Evolutionary conservation across 495 filamentous ascomycete genomes (phyloP).

Genomic region (Oleoguttula mirabilis): DNA sequence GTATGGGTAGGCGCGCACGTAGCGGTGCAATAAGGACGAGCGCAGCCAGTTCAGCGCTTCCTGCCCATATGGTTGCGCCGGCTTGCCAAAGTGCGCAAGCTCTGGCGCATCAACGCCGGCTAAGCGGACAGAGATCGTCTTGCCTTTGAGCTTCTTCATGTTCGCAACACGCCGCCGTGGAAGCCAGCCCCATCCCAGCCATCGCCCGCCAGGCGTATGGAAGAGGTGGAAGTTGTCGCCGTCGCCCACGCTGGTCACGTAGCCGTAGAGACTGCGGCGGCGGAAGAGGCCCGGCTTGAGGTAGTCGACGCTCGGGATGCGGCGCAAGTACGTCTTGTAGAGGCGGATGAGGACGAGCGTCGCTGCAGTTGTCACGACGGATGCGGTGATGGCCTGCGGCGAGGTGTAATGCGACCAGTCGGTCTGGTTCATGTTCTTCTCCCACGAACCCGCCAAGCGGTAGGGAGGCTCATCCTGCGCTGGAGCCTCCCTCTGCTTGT

Average conservation of each 20-base stretch:
- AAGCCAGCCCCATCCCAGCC: constrained; percentile 86
- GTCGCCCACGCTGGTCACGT: constrained; percentile 88
- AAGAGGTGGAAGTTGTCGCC: constrained; percentile 89
- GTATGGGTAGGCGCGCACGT: constrained; percentile 69
- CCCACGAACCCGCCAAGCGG: constrained; percentile 30
- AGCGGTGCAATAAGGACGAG: constrained; percentile 55
- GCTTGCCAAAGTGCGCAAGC: constrained; percentile 76
- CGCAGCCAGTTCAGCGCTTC: constrained; percentile 74
- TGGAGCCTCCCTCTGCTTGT: background rate
- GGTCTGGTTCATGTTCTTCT: constrained; percentile 38
- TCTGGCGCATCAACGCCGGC: constrained; percentile 92
- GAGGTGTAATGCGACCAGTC: constrained; percentile 57
- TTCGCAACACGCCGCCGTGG: constrained; percentile 53
- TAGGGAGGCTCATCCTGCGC: background rate
- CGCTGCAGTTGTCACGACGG: constrained; percentile 54
- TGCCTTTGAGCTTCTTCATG: constrained; percentile 12
- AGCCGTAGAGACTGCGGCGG: constrained; percentile 61
- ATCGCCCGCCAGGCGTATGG: constrained; percentile 80
- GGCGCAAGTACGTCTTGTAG: constrained; percentile 65
- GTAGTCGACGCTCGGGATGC: constrained; percentile 59
- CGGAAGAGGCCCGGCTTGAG: constrained; percentile 61
- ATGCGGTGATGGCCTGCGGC: constrained; percentile 52
- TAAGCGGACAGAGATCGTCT: constrained; percentile 68
- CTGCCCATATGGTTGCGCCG: constrained; percentile 68
- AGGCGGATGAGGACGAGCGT: constrained; percentile 48